phyloP scores from a whole-genome alignment of 2,329 filamentous ascomycete genomes.

The Lasiodiplodia hormozganensis region DNA sequence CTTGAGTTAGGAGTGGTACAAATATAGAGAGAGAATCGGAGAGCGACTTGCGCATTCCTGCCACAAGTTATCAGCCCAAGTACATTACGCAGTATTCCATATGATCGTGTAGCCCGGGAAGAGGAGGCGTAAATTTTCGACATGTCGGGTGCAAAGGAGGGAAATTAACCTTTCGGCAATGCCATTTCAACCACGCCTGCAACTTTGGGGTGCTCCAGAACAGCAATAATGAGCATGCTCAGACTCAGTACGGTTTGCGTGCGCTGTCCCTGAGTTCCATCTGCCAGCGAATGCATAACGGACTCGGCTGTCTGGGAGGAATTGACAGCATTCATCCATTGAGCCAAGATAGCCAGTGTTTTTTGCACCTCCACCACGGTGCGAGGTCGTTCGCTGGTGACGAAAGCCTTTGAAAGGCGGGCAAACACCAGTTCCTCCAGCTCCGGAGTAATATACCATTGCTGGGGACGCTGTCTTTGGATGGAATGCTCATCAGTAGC shows the following conservation, averaged over 20 bases:
- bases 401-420: conserved; percentile 45
- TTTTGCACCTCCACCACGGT: conserved; percentile 41
- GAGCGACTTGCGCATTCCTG: conserved; percentile 44
- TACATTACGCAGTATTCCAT: neutral
- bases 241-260: conserved; percentile 68
- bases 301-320: conserved; percentile 48
- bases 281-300: conserved; percentile 49
- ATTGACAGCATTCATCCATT: conserved; percentile 50
- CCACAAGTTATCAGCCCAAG: neutral
- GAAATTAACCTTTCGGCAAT: conserved; percentile 21
- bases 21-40: conserved; percentile 42
- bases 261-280: conserved; percentile 55
- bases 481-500: conserved; percentile 35
- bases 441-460: conserved; percentile 44
- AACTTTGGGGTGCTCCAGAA: conserved; percentile 66
- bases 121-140: no score
- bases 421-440: conserved; percentile 48
- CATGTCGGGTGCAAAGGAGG: neutral
- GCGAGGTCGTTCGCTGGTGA: conserved; percentile 39
- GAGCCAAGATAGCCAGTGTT: conserved; percentile 40
- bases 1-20: conserved; percentile 59
- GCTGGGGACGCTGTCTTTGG: conserved; percentile 36
- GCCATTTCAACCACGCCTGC: conserved; percentile 59
- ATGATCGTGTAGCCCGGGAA: no score
- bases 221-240: conserved; percentile 66